A percentile compares a stretch with the other conserved stretches of the same genome.
Conservation (phyloP, 768 basidiomycete genomes). For the Fomitopsis serialis region DNA sequence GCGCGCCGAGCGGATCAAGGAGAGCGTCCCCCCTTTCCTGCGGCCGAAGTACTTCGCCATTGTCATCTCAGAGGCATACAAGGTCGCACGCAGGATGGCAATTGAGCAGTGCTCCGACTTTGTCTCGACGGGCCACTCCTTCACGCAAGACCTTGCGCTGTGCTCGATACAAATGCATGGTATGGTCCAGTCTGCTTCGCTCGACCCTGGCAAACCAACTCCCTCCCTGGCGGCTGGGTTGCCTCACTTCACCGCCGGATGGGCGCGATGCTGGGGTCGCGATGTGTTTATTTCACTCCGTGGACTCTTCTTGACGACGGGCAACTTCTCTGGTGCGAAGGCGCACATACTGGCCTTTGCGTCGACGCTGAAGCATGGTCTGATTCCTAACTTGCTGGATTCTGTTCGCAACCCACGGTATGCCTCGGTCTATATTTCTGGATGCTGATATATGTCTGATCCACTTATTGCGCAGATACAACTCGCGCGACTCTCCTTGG, state of each 20-base stretch:
- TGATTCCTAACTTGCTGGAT: conserved; percentile 95
- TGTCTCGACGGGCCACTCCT: conserved; percentile 74
- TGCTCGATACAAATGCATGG: conserved; percentile 90
- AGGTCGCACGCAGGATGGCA: conserved; percentile 76
- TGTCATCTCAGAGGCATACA: conserved; percentile 87
- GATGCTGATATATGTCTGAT: neutral
- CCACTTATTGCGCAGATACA: conserved; percentile 53
- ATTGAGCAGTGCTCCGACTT: conserved; percentile 90
- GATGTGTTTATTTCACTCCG: conserved; percentile 91
- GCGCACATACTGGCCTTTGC: conserved; percentile 91
- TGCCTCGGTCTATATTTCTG: conserved; percentile 10
- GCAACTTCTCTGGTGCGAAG: conserved; percentile 80
- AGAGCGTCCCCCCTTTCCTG: conserved; percentile 74
- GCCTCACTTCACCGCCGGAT: conserved; percentile 88
- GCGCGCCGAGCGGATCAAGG: conserved; percentile 79
- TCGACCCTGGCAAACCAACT: conserved; percentile 63
- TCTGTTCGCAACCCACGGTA: conserved; percentile 81
- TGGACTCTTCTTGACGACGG: conserved; percentile 91
- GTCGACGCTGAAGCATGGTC: conserved; percentile 88
- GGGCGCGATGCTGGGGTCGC: conserved; percentile 97
- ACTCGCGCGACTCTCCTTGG: conserved; percentile 98
- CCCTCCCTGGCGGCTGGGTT: conserved; percentile 92
- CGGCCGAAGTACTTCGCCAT: conserved; percentile 96
- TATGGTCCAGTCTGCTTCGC: conserved; percentile 81
- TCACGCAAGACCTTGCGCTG: conserved; percentile 87